Evolutionary conservation across 2,329 filamentous ascomycete species (phyloP).

Genomic region (Fusarium dimerum): DNA sequence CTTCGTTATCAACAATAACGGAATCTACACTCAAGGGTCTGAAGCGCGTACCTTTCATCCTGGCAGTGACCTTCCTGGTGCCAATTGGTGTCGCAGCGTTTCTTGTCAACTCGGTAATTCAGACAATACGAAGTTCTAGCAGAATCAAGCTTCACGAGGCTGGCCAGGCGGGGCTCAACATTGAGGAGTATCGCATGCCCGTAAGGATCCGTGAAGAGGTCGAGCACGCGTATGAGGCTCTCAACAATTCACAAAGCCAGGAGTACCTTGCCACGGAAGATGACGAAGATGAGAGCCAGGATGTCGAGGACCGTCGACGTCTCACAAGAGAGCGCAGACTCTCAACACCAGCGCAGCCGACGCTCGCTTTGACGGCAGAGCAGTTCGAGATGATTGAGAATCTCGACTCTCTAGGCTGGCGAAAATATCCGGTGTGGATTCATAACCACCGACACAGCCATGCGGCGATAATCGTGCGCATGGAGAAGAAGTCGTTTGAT

Average conservation of each 20-base stretch:
- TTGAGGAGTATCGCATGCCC: slow-evolving; percentile 73
- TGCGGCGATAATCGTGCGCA: slow-evolving; percentile 85
- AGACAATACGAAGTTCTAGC: slow-evolving; percentile 72
- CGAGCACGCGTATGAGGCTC: slow-evolving; percentile 74
- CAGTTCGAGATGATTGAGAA: slow-evolving; percentile 86
- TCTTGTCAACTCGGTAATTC: slow-evolving; percentile 73
- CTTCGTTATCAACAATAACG: slow-evolving; percentile 35
- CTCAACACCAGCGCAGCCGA: slow-evolving; percentile 57
- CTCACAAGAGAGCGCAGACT: slow-evolving; percentile 44
- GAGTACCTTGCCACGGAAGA: slow-evolving; percentile 68
- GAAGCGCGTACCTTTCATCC: slow-evolving; percentile 61
- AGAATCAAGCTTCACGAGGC: slow-evolving; percentile 77
- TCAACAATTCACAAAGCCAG: slow-evolving; percentile 68
- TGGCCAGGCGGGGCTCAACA: slow-evolving; percentile 66
- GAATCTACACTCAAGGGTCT: slow-evolving; percentile 39
- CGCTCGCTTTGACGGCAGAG: slow-evolving; percentile 72
- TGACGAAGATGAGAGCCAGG: slow-evolving; percentile 39
- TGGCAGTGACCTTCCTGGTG: slow-evolving; percentile 69
- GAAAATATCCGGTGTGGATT: slow-evolving; percentile 71
- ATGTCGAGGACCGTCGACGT: slow-evolving; percentile 41
- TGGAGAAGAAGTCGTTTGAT: slow-evolving; percentile 63
- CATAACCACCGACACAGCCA: slow-evolving; percentile 79
- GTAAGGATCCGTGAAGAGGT: slow-evolving; percentile 73
- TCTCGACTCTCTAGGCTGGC: slow-evolving; percentile 67
- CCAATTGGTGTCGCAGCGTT: slow-evolving; percentile 73